A percentile compares a stretch with the other conserved stretches of the same genome.
Evolutionary conservation across 2,329 filamentous ascomycete species (phyloP).

Genomic region (Botrytis paeoniae): DNA sequence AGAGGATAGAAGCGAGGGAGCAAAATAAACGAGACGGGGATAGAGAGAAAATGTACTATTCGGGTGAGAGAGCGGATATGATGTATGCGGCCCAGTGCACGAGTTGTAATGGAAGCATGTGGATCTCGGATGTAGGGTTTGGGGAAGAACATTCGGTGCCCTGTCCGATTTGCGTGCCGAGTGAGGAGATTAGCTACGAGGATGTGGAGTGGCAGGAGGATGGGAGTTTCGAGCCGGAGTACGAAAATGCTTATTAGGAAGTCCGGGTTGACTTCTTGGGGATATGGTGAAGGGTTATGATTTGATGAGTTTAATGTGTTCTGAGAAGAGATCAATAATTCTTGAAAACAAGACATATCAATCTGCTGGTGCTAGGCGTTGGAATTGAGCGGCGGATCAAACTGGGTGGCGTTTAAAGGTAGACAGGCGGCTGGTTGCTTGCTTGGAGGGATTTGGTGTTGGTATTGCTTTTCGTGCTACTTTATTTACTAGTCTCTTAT

Average conservation of each 20-base stretch:
- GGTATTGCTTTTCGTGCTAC: not conserved
- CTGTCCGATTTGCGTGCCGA: constrained; percentile 10
- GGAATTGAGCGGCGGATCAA: not conserved
- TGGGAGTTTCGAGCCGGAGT: not conserved
- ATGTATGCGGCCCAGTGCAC: not conserved
- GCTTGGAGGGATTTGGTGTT: not conserved
- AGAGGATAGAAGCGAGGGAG: constrained; percentile 17
- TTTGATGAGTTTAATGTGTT: not conserved
- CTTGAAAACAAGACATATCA: not conserved
- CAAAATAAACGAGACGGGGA: not conserved
- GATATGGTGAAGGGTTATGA: not conserved
- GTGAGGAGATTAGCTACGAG: not conserved
- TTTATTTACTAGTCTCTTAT: not conserved
- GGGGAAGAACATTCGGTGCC: not conserved
- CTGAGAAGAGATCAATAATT: not conserved
- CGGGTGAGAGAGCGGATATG: not conserved
- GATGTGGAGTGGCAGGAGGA: not conserved
- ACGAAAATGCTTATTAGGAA: not conserved
- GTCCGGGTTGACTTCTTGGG: not conserved
- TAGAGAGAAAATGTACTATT: not conserved
- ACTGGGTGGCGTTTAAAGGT: not conserved
- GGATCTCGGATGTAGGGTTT: not conserved
- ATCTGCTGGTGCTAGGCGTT: not conserved
- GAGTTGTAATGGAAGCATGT: not conserved
- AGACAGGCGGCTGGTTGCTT: not conserved